These are phyloP conservation scores for Escallonia herrerae DNA, from an alignment of 129 eudicot genomes.

Conservation along the genomic window DNA sequence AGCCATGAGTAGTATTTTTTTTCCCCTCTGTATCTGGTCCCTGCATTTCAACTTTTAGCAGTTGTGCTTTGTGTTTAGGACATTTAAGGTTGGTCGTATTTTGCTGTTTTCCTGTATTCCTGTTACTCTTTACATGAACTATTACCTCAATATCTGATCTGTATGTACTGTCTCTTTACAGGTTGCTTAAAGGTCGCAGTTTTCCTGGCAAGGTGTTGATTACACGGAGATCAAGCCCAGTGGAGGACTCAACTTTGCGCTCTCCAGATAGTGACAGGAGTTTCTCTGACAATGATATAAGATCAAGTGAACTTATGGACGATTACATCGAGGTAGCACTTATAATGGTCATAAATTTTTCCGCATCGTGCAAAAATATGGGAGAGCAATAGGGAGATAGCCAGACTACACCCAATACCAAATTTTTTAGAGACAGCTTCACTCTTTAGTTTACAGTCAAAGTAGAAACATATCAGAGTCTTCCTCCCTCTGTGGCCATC, in stretches of 20 bases:
- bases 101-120: background rate
- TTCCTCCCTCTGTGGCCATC: too few relatives aligned
- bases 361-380: too few relatives aligned
- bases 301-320: constrained; percentile 45
- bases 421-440: too few relatives aligned
- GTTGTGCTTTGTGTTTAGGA: too few relatives aligned
- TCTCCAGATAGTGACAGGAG: constrained; percentile 70
- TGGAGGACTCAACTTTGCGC: constrained; percentile 42
- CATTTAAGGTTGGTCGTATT: background rate
- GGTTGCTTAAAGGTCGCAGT: constrained; percentile 90
- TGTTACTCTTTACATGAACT: too few relatives aligned
- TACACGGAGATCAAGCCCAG: constrained; percentile 69
- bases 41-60: too few relatives aligned
- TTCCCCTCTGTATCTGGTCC: too few relatives aligned
- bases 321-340: constrained; percentile 45
- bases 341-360: background rate
- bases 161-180: constrained; percentile 16
- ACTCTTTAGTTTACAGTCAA: too few relatives aligned
- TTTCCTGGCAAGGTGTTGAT: constrained; percentile 91
- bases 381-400: too few relatives aligned
- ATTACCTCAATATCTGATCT: background rate
- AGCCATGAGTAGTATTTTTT: too few relatives aligned
- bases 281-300: constrained; percentile 35
- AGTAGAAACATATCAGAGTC: too few relatives aligned
- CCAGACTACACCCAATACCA: too few relatives aligned